phyloP scores from a whole-genome alignment of 176 grass and related monocot genomes.

The Triticum urartu region DNA sequence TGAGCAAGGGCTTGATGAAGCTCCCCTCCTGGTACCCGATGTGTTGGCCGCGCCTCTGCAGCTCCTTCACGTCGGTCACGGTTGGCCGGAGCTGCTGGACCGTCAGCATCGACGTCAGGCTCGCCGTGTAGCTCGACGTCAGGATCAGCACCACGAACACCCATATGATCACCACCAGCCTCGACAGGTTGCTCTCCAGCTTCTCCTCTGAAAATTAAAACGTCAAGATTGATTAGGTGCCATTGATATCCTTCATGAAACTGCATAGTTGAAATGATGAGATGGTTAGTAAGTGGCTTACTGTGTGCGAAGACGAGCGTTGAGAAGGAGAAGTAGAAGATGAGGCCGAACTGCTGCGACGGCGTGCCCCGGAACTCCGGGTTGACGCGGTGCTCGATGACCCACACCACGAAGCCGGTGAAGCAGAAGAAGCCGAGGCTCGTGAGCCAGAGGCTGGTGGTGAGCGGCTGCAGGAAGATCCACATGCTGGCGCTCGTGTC shows the following conservation, averaged over 20 bases:
- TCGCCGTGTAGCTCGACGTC: constrained; percentile 89
- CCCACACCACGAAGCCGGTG: background rate
- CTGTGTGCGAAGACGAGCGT: constrained; percentile 83
- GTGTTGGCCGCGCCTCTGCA: constrained; percentile 29
- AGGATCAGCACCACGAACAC: constrained; percentile 82
- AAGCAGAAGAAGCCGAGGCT: background rate
- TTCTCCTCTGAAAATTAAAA: constrained; percentile 57
- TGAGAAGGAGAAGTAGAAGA: constrained; percentile 54
- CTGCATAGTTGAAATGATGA: background rate
- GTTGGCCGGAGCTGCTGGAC: constrained; percentile 75
- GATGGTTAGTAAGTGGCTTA: background rate
- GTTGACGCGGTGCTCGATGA: background rate
- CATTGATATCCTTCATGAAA: background rate
- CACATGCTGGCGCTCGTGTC: background rate
- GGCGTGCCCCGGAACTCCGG: background rate
- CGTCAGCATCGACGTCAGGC: constrained; percentile 83
- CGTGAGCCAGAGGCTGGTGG: background rate
- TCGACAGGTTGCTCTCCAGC: constrained; percentile 74
- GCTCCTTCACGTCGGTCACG: constrained; percentile 51
- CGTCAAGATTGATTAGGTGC: background rate
- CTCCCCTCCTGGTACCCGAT: constrained; percentile 63
- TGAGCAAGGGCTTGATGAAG: constrained; percentile 25
- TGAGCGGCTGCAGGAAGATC: background rate
- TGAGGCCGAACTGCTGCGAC: background rate
- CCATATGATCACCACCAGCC: constrained; percentile 63